These are phyloP conservation scores for Pyrenochaeta sp. DNA, from an alignment of 2,329 filamentous ascomycete genomes.

Conservation along the genomic window DNA sequence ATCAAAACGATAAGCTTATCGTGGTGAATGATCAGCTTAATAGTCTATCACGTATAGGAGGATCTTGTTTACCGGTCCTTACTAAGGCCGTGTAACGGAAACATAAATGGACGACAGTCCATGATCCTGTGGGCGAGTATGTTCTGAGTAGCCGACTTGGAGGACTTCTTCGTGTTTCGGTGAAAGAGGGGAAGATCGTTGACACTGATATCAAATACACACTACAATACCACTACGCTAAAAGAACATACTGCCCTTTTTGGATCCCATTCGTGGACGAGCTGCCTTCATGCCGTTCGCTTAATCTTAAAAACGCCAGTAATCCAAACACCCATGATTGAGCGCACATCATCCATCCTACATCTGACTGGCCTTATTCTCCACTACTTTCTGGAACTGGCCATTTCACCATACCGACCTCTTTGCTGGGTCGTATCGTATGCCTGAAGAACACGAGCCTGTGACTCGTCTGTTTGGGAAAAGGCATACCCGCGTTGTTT, in stretches of 20 bases:
- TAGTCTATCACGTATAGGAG: neutral
- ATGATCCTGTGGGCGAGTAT: too few relatives aligned
- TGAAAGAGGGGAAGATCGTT: too few relatives aligned
- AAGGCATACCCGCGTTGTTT: constrained; percentile 99
- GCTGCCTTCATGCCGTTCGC: neutral
- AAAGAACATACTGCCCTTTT: neutral
- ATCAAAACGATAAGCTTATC: constrained; percentile 3
- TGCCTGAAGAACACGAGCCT: constrained; percentile 92
- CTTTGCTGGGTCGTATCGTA: constrained; percentile 95
- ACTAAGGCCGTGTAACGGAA: too few relatives aligned
- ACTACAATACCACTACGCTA: neutral
- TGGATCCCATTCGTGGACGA: neutral
- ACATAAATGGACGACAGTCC: too few relatives aligned
- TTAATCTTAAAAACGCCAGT: neutral
- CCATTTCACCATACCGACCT: constrained; percentile 96
- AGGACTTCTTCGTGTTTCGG: too few relatives aligned
- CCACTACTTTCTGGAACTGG: constrained; percentile 58
- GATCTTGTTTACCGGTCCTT: neutral
- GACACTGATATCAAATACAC: neutral
- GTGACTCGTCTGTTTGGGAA: constrained; percentile 94
- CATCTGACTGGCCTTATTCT: neutral
- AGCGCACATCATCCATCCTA: neutral
- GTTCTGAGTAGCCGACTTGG: too few relatives aligned
- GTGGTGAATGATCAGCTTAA: neutral
- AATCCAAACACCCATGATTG: neutral